Conservation (phyloP, 495 filamentous ascomycete genomes). For the Podospora anserina region DNA sequence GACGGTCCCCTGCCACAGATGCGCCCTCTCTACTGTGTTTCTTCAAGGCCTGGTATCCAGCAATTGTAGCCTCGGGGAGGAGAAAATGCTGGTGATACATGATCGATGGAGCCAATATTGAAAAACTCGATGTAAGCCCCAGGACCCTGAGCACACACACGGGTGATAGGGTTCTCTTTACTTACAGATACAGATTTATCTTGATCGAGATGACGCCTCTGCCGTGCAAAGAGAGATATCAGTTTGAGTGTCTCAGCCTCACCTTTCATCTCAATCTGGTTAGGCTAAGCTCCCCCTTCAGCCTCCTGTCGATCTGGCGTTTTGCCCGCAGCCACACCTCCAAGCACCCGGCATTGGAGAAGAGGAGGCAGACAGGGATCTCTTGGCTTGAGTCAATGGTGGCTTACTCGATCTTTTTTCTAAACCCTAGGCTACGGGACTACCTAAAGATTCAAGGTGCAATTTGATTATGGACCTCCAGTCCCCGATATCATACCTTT, state of each 20-base stretch:
- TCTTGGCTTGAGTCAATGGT: neutral
- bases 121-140: neutral
- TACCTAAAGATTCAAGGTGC: neutral
- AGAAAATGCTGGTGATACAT: neutral
- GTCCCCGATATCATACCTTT: neutral
- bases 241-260: neutral
- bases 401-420: neutral
- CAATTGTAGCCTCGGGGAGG: neutral
- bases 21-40: neutral
- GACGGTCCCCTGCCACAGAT: neutral
- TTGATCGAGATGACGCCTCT: neutral
- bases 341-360: neutral
- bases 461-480: neutral
- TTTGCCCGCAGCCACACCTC: neutral
- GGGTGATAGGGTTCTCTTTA: neutral
- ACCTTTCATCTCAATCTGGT: neutral
- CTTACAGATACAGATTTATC: neutral
- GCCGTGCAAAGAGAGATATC: neutral
- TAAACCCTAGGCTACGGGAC: neutral
- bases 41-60: neutral
- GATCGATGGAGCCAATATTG: neutral
- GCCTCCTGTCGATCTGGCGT: slow-evolving; percentile 13
- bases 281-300: neutral
- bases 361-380: neutral
- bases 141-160: neutral